A percentile compares a stretch with the other conserved stretches of the same genome.
Conservation (phyloP, 1,139 yeast species). For the Debaryomyces sp. region DNA sequence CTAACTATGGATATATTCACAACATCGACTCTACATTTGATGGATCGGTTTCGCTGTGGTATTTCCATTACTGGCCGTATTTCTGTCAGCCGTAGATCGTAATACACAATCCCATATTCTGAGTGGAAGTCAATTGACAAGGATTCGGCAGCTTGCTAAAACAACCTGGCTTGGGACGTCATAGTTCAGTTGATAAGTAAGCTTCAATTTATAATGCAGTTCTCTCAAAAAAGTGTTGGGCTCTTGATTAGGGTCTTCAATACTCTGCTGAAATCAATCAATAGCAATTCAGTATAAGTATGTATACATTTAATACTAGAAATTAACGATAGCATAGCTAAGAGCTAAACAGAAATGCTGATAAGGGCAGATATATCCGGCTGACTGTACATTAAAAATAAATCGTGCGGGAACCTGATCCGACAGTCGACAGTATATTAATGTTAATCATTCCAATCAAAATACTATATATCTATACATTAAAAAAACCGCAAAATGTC, state of each 20-base stretch:
- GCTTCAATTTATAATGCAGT: slow-evolving; percentile 93
- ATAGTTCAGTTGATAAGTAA: slow-evolving; percentile 97
- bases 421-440: not conserved
- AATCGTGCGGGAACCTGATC: not conserved
- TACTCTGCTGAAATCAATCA: slow-evolving; percentile 56
- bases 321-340: not conserved
- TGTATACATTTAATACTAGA: not conserved
- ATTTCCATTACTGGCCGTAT: no score
- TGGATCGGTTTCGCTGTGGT: no score
- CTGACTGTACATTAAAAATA: not conserved
- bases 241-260: slow-evolving; percentile 59
- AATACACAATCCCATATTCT: slow-evolving; percentile 35
- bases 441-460: not conserved
- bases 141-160: slow-evolving; percentile 65
- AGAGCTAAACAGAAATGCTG: no score
- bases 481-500: slow-evolving; percentile 16
- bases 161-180: slow-evolving; percentile 86
- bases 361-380: not conserved
- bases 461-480: not conserved
- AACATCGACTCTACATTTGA: not conserved
- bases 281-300: slow-evolving; percentile 9
- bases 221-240: slow-evolving; percentile 62
- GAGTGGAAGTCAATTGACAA: slow-evolving; percentile 57
- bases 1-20: not conserved
- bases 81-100: no score